Evolutionary conservation across 495 filamentous ascomycete genomes (phyloP).

Genomic region (Talaromyces thailandensis): DNA sequence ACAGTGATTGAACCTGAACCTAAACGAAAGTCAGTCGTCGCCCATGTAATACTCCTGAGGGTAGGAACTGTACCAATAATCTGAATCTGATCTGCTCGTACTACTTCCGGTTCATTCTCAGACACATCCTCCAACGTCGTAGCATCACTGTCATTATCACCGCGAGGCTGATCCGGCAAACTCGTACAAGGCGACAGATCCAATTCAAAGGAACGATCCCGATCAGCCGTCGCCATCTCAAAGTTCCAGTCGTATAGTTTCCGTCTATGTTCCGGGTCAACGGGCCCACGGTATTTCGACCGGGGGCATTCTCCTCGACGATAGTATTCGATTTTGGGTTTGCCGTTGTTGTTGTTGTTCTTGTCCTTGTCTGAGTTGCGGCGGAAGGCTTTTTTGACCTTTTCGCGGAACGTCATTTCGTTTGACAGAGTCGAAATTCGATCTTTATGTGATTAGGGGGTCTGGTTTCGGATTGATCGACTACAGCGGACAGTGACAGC

Average conservation of each 20-base stretch:
- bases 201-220: slow-evolving; percentile 25
- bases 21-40: background rate
- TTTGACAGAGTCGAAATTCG: background rate
- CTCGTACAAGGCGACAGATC: slow-evolving; percentile 32
- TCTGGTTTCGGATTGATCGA: background rate
- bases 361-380: slow-evolving; percentile 19
- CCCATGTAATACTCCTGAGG: background rate
- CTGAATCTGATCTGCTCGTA: background rate
- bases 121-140: background rate
- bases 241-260: slow-evolving; percentile 43
- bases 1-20: slow-evolving; percentile 11
- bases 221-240: slow-evolving; percentile 26
- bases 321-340: slow-evolving; percentile 42
- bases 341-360: slow-evolving; percentile 18
- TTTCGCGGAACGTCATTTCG: slow-evolving; percentile 38
- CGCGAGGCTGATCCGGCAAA: slow-evolving; percentile 16
- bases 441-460: background rate
- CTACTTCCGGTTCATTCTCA: slow-evolving; percentile 1
- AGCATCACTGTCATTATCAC: slow-evolving; percentile 8
- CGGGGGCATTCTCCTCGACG: slow-evolving; percentile 39
- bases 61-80: slow-evolving; percentile 19
- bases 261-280: slow-evolving; percentile 42
- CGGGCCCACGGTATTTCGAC: slow-evolving; percentile 44
- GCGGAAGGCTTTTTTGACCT: slow-evolving; percentile 30
- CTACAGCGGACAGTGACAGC: background rate